A percentile compares a stretch with the other conserved stretches of the same genome.
phyloP scores from a whole-genome alignment of 1,284 basidiomycete genomes.

The Cutaneotrichosporon spelunceum region DNA sequence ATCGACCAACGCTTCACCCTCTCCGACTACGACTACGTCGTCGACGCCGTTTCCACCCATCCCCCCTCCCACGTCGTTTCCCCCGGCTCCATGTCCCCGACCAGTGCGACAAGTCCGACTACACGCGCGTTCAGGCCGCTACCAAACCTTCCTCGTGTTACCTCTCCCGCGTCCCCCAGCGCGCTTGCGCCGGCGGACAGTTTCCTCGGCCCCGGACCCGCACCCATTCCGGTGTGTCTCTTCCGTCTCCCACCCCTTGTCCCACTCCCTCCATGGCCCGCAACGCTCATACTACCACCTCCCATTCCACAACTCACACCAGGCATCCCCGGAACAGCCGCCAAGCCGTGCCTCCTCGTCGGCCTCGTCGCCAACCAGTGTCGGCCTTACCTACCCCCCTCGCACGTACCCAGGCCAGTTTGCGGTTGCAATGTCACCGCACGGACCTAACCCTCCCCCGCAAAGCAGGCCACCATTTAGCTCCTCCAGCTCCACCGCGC shows the following conservation, averaged over 20 bases:
- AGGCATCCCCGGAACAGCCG: conserved; percentile 3
- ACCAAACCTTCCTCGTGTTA: background rate
- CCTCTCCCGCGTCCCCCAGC: background rate
- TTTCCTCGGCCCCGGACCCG: conserved; percentile 1
- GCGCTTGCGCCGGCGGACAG: background rate
- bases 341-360: background rate
- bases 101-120: background rate
- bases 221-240: background rate
- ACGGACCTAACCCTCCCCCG: background rate
- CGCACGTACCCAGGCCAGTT: background rate
- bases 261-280: too few relatives aligned
- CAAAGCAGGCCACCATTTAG: background rate
- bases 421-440: background rate
- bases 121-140: background rate
- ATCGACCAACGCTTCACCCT: conserved; percentile 12
- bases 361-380: too few relatives aligned
- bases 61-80: background rate
- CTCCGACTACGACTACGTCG: conserved; percentile 14
- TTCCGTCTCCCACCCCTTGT: background rate
- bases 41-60: background rate
- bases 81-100: background rate
- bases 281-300: background rate
- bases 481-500: background rate
- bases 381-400: conserved; percentile 8
- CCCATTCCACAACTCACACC: background rate